Conservation (phyloP, 2,329 filamentous ascomycete genomes). For the Apiospora rasikravindrae region DNA sequence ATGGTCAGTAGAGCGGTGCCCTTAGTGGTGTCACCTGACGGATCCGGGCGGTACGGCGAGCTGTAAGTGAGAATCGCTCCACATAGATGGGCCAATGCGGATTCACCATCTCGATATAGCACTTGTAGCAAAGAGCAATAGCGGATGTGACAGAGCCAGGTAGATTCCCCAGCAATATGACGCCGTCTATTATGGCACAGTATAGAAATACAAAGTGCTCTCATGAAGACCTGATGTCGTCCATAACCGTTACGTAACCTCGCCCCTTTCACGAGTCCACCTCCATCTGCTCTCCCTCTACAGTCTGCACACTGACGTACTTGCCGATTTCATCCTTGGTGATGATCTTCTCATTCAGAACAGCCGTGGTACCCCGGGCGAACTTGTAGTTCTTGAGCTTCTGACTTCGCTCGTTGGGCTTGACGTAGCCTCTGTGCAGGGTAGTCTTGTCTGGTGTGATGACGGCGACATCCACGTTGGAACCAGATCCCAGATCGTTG, state of each 20-base stretch:
- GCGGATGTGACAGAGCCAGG: neutral
- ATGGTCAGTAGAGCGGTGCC: neutral
- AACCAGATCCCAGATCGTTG: constrained; percentile 96
- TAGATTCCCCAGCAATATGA: constrained; percentile 15
- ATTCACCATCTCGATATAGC: neutral
- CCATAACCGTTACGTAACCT: neutral
- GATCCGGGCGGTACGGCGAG: no score
- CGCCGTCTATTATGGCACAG: constrained; percentile 25
- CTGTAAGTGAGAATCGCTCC: neutral
- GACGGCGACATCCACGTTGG: constrained; percentile 95
- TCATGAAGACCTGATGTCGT: constrained; percentile 6
- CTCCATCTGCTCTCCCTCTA: constrained; percentile 73
- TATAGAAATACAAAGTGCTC: constrained; percentile 23
- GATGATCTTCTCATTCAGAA: constrained; percentile 95
- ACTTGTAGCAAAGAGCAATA: neutral
- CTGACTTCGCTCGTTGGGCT: constrained; percentile 85
- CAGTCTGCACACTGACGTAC: constrained; percentile 90
- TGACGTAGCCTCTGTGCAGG: constrained; percentile 89
- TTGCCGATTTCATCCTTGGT: constrained; percentile 92
- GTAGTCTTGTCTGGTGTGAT: constrained; percentile 97
- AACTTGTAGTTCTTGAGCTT: constrained; percentile 97
- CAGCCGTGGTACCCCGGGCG: constrained; percentile 88
- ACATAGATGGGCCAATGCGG: neutral
- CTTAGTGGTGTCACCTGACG: neutral
- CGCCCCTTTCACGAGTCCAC: constrained; percentile 58